Evolutionary conservation across 2,329 filamentous ascomycete species (phyloP).

Genomic region (Penicillium nordicum): DNA sequence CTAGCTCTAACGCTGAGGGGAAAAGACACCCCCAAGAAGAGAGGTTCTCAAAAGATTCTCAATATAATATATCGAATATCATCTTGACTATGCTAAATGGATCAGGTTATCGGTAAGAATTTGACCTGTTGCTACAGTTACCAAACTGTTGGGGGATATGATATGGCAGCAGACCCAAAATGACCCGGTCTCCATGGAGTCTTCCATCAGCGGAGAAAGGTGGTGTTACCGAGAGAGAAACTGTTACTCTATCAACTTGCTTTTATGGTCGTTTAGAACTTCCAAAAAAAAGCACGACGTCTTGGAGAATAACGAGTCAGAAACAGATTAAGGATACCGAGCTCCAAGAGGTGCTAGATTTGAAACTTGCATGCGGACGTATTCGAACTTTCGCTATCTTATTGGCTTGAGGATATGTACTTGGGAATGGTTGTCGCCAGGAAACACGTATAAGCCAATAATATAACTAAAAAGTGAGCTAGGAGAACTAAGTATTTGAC

Average conservation of each 20-base stretch:
- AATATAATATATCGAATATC: too few species aligned
- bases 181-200: background rate
- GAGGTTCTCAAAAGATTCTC: too few species aligned
- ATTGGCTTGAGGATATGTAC: background rate
- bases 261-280: background rate
- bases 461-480: constrained; percentile 14
- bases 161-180: background rate
- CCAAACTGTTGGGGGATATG: too few species aligned
- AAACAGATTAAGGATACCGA: background rate
- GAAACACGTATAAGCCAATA: constrained; percentile 1
- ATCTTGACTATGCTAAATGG: too few species aligned
- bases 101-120: too few species aligned
- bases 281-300: background rate
- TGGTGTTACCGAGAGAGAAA: background rate
- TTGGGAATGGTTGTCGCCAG: background rate
- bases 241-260: background rate
- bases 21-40: background rate
- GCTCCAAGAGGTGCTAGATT: background rate
- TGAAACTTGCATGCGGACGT: background rate
- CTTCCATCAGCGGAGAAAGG: background rate
- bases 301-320: background rate
- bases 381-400: background rate
- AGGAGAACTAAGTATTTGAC: constrained; percentile 11
- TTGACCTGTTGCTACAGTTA: too few species aligned
- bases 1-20: background rate